Evolutionary conservation across 163 green algal species (phyloP).

Genomic region (Prototheca cutis): DNA sequence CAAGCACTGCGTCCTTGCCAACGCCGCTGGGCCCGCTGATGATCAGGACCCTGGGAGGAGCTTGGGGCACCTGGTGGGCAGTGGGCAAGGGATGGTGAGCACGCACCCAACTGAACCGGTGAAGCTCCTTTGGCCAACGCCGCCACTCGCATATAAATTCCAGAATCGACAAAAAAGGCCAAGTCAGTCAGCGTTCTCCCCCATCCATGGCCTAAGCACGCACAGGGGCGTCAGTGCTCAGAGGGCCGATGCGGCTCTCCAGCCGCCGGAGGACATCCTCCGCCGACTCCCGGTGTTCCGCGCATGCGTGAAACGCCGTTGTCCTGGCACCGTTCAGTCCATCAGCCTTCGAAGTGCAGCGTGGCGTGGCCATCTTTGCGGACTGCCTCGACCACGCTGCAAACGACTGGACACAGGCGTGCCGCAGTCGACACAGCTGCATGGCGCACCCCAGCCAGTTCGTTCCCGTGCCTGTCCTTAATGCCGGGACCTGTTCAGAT

Average conservation of each 20-base stretch:
- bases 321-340: neutral
- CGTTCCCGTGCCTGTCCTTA: too few species aligned
- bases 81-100: neutral
- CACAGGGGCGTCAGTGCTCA: too few species aligned
- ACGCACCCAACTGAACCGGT: neutral
- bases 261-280: neutral
- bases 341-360: neutral
- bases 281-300: neutral
- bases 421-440: too few species aligned
- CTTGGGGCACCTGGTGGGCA: constrained; percentile 24
- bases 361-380: neutral
- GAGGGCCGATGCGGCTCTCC: neutral
- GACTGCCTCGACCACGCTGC: neutral
- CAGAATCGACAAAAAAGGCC: too few species aligned
- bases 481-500: too few species aligned
- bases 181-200: too few species aligned
- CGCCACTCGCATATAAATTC: too few species aligned
- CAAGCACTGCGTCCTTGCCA: constrained; percentile 88
- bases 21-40: constrained; percentile 84
- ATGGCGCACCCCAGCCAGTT: too few species aligned
- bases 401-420: neutral
- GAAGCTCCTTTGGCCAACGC: neutral
- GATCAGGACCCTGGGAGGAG: constrained; percentile 61
- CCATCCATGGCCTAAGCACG: too few species aligned
- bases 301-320: neutral